A percentile compares a stretch with the other conserved stretches of the same genome.
Evolutionary conservation across 1,139 yeast genomes (phyloP).

Genomic region (Pneumocystis oryctolagi): DNA sequence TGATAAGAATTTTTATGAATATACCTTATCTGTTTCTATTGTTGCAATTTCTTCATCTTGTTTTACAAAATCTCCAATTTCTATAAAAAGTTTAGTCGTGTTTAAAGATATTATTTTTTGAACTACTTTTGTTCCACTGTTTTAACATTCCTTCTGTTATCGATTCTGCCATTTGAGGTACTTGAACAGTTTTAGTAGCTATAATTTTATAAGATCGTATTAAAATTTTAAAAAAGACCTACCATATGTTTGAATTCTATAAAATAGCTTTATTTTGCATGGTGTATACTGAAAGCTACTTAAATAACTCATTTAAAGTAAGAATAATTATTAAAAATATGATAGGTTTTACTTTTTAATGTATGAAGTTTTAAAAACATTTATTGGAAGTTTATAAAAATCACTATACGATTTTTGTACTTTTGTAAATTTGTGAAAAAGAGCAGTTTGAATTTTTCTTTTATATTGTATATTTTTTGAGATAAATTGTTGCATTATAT

Average conservation of each 20-base stretch:
- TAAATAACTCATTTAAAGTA: neutral
- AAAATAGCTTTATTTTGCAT: neutral
- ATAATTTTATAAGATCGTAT: neutral
- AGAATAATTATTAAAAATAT: neutral
- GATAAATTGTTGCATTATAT: neutral
- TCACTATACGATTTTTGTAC: neutral
- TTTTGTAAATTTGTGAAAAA: neutral
- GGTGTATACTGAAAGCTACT: neutral
- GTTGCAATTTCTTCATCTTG: slow-evolving; percentile 90
- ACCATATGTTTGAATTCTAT: slow-evolving; percentile 1
- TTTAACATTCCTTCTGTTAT: slow-evolving; percentile 92
- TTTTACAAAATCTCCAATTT: slow-evolving; percentile 77
- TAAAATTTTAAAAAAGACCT: neutral
- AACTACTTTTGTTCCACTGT: slow-evolving; percentile 39
- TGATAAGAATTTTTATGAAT: neutral
- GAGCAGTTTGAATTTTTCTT: neutral
- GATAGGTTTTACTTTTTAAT: neutral
- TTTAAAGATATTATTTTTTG: neutral
- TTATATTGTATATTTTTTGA: neutral
- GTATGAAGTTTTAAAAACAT: neutral
- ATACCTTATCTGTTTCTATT: slow-evolving; percentile 78
- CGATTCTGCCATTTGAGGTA: slow-evolving; percentile 98
- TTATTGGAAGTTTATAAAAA: neutral
- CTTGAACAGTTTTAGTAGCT: slow-evolving; percentile 43
- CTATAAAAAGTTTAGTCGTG: neutral